Percentiles rank a stretch among this genome's conserved stretches.
phyloP scores from a whole-genome alignment of 805 yeast species.

The Cephaloascus albidus region DNA sequence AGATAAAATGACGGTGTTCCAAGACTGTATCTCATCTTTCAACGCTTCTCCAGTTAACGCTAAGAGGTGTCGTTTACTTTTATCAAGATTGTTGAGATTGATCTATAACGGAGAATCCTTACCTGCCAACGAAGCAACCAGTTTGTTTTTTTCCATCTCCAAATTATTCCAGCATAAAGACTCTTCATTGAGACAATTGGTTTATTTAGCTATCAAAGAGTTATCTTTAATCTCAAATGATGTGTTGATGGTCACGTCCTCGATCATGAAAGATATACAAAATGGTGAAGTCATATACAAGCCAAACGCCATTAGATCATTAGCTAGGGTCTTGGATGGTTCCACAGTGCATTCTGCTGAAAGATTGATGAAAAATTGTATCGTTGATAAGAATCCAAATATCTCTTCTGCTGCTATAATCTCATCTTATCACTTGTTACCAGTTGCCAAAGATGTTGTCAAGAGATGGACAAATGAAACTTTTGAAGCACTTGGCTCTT shows the following conservation, averaged over 20 bases:
- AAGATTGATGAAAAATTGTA: constrained; percentile 83
- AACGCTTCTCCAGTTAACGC: constrained; percentile 87
- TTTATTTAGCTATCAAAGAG: constrained; percentile 90
- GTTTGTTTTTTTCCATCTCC: constrained; percentile 86
- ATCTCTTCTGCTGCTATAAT: constrained; percentile 92
- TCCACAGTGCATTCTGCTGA: constrained; percentile 90
- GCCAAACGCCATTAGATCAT: constrained; percentile 91
- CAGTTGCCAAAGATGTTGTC: constrained; percentile 85
- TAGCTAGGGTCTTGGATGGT: constrained; percentile 82
- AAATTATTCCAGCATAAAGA: constrained; percentile 91
- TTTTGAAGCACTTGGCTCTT: constrained; percentile 74
- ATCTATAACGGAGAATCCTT: constrained; percentile 81
- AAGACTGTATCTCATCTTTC: constrained; percentile 88
- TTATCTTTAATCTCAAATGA: constrained; percentile 78
- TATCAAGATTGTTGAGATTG: constrained; percentile 77
- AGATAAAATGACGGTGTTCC: constrained; percentile 96
- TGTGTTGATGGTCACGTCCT: constrained; percentile 94
- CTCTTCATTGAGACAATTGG: constrained; percentile 82
- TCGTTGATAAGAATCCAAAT: constrained; percentile 83
- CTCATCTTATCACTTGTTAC: constrained; percentile 82
- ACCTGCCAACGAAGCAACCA: constrained; percentile 84
- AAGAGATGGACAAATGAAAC: constrained; percentile 92
- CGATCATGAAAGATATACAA: constrained; percentile 97
- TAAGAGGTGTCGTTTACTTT: constrained; percentile 71
- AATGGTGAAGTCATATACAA: constrained; percentile 77